Conservation (phyloP, 192 early-diverging fungal species). For the Podila clonocystis region DNA sequence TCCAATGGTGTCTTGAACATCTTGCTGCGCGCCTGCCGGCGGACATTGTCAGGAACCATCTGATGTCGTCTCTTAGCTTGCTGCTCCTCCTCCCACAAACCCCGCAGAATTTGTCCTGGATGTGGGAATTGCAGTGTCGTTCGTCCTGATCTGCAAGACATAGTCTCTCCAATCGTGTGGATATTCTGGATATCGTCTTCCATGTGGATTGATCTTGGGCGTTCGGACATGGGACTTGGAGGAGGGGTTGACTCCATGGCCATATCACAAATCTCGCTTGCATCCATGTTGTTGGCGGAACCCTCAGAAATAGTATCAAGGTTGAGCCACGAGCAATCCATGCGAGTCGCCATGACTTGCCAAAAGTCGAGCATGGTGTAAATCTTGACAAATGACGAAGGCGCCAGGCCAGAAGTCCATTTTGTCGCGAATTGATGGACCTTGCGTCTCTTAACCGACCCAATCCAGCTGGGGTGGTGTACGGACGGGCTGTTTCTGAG, state of each 20-base stretch:
- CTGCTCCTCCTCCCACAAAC: slow-evolving; percentile 49
- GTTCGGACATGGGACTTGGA: neutral
- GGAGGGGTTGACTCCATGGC: neutral
- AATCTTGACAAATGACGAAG: neutral
- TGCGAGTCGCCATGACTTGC: slow-evolving; percentile 33
- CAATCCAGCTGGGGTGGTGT: slow-evolving; percentile 25
- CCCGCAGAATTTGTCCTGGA: slow-evolving; percentile 20
- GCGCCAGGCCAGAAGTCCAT: slow-evolving; percentile 19
- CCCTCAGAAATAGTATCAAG: neutral
- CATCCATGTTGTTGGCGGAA: neutral
- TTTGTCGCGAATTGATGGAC: slow-evolving; percentile 41
- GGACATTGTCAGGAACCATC: slow-evolving; percentile 44
- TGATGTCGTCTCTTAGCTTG: slow-evolving; percentile 9
- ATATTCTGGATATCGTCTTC: neutral
- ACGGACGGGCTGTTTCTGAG: slow-evolving; percentile 30
- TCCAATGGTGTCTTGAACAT: slow-evolving; percentile 7
- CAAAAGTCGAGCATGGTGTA: slow-evolving; percentile 41
- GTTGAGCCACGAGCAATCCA: slow-evolving; percentile 36
- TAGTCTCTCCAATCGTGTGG: neutral
- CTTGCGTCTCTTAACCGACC: slow-evolving; percentile 46
- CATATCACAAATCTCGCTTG: neutral
- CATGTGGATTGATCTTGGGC: neutral
- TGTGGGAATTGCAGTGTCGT: slow-evolving; percentile 27
- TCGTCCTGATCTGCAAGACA: neutral
- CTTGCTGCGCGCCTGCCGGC: slow-evolving; percentile 33